These are phyloP conservation scores for Stipa capillata DNA, from an alignment of 176 grass and related monocot genomes.

Conservation along the genomic window DNA sequence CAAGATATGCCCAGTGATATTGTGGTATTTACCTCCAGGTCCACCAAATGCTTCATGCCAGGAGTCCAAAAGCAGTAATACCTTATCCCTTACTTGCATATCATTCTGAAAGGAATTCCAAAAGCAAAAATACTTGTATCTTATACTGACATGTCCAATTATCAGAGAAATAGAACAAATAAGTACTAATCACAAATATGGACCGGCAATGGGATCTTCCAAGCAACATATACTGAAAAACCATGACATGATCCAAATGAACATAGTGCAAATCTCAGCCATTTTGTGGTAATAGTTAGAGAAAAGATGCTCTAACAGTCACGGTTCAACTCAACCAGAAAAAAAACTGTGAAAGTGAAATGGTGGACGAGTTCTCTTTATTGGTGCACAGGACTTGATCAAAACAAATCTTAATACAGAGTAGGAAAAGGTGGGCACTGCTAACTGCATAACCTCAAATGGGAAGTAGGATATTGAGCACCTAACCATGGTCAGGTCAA, in stretches of 20 bases:
- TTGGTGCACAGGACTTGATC: not conserved
- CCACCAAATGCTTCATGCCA: slow-evolving; percentile 99
- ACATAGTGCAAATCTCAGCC: not conserved
- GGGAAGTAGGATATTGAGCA: not conserved
- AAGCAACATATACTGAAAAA: not conserved
- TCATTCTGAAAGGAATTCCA: slow-evolving; percentile 54
- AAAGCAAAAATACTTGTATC: not conserved
- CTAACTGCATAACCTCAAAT: not conserved
- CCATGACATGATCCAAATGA: not conserved
- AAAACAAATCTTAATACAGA: not conserved
- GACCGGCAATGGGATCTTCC: slow-evolving; percentile 6
- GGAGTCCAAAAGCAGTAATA: slow-evolving; percentile 82
- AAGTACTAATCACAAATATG: not conserved
- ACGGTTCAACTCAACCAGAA: not conserved
- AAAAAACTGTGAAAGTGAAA: not conserved
- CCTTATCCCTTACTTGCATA: slow-evolving; percentile 80
- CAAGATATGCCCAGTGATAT: slow-evolving; percentile 86
- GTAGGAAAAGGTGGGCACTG: not conserved
- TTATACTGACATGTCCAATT: not conserved
- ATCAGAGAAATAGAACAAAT: not conserved
- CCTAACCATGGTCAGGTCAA: not conserved
- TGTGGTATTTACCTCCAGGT: slow-evolving; percentile 73
- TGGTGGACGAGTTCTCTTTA: not conserved
- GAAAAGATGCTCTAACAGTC: not conserved
- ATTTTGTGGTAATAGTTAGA: not conserved